phyloP scores from a whole-genome alignment of 2,329 filamentous ascomycete species.

The Elsinoe necatrix region DNA sequence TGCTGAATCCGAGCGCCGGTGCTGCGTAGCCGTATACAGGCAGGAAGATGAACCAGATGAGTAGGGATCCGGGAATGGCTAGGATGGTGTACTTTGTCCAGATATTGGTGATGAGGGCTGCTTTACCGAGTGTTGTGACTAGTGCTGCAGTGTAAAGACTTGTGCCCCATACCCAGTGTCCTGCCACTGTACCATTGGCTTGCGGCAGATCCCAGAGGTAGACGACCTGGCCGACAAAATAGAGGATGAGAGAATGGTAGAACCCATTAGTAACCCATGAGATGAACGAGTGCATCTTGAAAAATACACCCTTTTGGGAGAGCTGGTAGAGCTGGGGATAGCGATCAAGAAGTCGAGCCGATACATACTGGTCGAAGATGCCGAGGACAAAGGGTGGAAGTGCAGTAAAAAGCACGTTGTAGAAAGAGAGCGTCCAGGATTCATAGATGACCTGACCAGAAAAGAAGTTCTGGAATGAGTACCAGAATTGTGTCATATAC shows the following conservation, averaged over 20 bases:
- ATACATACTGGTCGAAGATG: constrained; percentile 96
- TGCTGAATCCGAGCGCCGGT: constrained; percentile 70
- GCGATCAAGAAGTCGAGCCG: constrained; percentile 81
- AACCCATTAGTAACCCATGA: constrained; percentile 91
- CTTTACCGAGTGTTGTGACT: constrained; percentile 87
- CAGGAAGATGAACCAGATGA: constrained; percentile 85
- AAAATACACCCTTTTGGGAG: constrained; percentile 87
- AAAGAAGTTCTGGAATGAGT: constrained; percentile 96
- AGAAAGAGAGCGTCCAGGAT: constrained; percentile 98
- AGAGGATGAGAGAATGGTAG: constrained; percentile 91
- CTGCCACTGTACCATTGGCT: constrained; percentile 69
- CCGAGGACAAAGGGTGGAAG: constrained; percentile 88
- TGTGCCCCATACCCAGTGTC: constrained; percentile 97
- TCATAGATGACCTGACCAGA: constrained; percentile 97
- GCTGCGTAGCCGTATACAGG: constrained; percentile 80
- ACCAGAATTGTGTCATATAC: constrained; percentile 99
- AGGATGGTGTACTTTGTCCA: constrained; percentile 98
- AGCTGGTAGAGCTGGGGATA: constrained; percentile 94
- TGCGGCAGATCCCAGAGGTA: constrained; percentile 74
- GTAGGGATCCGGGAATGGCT: constrained; percentile 86
- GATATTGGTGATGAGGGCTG: constrained; percentile 87
- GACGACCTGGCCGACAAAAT: constrained; percentile 72
- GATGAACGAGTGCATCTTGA: constrained; percentile 84
- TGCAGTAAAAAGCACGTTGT: constrained; percentile 97
- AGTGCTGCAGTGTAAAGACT: constrained; percentile 92